Evolutionary conservation across 768 basidiomycete genomes (phyloP), one percentile per base, ranked within the genome.

Genomic region (Lactifluus volemus): DNA sequence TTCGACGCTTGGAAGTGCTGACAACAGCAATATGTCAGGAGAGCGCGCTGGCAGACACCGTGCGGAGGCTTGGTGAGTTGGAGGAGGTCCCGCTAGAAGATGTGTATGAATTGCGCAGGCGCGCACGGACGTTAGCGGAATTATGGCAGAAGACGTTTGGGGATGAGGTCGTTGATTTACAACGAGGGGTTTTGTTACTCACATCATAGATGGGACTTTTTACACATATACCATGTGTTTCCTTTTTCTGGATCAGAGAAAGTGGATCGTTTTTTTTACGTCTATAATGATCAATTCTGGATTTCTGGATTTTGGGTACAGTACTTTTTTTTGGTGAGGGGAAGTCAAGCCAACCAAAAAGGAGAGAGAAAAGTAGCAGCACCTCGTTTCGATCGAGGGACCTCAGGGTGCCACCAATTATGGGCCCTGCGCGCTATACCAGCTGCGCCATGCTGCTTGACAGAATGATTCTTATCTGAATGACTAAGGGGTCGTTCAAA

Each of bases 341-440:
- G n/a, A 12, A 11, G 19, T 2, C 0, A 17, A 19, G 34, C 19
- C n/a, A 34, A 12, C 1, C 0, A 32, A 47, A 21, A 29, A 48
- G 3, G 4, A 25, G 9, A 10, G 57, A 59, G 65, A 63, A 47
- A 55, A 51, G 21, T 69, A 70, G 69, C 69, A 69, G 65, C 69
- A 69, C 66, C 69, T 69, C 62, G 69, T 70, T 70, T 70, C 69
- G 69, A 70, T 70, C 69, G 59, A 71, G 70, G 60, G 69, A 70
- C 69, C 68, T 70, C 69, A 63, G 70, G 69, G 69, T 70, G 52
- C 58, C 34, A 68, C 64, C 58, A 45, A 70, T 60, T 70, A 69
- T 64, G 70, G 70, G 69, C 61, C 61, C 56, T 58, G 61, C 61
- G 61, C 56, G 61, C 61, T 62, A 61, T 57, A 58, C 61, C 61